Base-by-base conservation (phyloP, 129 eudicot species). In the Tagetes erecta region DNA sequence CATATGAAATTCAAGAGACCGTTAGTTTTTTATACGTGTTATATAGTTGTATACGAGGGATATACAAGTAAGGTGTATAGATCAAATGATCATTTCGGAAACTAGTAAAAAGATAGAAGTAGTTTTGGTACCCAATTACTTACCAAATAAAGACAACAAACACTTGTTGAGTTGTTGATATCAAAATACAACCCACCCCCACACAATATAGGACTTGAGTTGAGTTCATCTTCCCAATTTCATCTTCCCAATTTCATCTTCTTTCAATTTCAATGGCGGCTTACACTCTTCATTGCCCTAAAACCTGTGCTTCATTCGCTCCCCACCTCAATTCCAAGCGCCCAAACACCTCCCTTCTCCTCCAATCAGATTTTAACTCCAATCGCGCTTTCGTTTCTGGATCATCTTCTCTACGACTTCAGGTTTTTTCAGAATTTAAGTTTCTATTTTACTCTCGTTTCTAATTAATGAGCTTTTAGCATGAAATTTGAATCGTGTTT, bases 231-330 rank as follows among this genome's bases (percentile, higher is more conserved):
- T 51, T 51, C 1, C 1, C n/a, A 5, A 52, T 31, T 52, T 52
- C 31, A 52, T 14, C 59, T 34, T 10, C 74, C 41, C 65, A 36
- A 10, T 52, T 46, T 14, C 58, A 52, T 14, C 42, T 34, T 7
- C 60, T 12, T 8, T 44, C 49, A 44, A 8, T 33, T 6, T 14
- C 58, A 71, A 87, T 87, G 91, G 88, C 91, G 6, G 84, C 89
- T 12, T 80, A 84, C 80, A 80, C 87, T 35, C 77, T 84, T 55
- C 82, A 83, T 6, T 84, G 89, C 76, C 87, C 92, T 34, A 84
- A 87, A 69, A 76, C 81, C 10, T 76, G 76, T 40, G 80, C 80
- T 42, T 62, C 74, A 20, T 2, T 56, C 52, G 37, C 70, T 8
- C 69, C 79, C 33, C 70, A 69, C 1, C 40, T n/a, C 44, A 74